phyloP scores from a whole-genome alignment of 1,284 basidiomycete genomes.

The Inonotus hispidus region DNA sequence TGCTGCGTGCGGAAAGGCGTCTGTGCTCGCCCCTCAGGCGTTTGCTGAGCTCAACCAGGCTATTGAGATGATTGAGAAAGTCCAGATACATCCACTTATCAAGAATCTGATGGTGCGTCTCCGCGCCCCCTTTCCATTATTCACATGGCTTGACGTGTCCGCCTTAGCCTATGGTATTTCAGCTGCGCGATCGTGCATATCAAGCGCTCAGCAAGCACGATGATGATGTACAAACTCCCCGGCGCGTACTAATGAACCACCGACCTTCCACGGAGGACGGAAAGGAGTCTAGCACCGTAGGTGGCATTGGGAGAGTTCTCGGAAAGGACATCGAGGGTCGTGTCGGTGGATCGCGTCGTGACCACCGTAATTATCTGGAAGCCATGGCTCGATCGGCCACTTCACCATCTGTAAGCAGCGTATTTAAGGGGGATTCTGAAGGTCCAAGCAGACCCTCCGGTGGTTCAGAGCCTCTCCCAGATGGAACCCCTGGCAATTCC shows the following conservation, averaged over 20 bases:
- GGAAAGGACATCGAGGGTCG: neutral
- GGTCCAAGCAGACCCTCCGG: no score
- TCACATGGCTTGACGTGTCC: neutral
- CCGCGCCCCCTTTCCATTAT: neutral
- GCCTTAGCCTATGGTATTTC: constrained; percentile 8
- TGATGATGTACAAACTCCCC: neutral
- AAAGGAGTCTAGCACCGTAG: neutral
- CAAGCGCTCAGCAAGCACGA: neutral
- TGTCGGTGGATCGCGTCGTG: neutral
- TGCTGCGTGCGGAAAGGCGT: constrained; percentile 17
- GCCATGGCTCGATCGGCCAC: no score
- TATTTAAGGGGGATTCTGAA: no score
- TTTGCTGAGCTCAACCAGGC: constrained; percentile 21
- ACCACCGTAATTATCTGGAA: no score
- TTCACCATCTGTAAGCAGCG: no score
- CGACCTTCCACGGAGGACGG: neutral
- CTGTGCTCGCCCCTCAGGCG: constrained; percentile 18
- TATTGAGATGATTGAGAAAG: constrained; percentile 19
- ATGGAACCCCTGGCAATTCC: no score
- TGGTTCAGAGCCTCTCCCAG: no score
- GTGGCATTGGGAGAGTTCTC: neutral
- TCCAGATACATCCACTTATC: constrained; percentile 16
- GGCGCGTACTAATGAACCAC: neutral
- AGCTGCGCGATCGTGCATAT: constrained; percentile 9
- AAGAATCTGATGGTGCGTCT: constrained; percentile 10